Percentiles rank a stretch among this genome's conserved stretches.
phyloP scores from a whole-genome alignment of 495 filamentous ascomycete genomes.

The Aspergillus egyptiacus region DNA sequence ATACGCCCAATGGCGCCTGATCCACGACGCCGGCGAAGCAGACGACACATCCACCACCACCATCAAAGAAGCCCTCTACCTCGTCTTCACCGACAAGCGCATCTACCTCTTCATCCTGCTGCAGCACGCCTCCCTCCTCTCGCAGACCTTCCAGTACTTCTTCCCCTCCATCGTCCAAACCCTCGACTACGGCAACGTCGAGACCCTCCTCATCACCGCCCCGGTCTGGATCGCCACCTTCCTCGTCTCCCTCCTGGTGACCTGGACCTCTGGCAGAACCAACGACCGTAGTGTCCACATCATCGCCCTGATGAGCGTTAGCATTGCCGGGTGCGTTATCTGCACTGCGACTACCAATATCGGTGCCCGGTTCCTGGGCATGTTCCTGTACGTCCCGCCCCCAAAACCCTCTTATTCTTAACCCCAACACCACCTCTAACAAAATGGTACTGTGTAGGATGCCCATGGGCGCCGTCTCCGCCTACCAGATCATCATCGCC shows the following conservation, averaged over 20 bases:
- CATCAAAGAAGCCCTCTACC: slow-evolving; percentile 23
- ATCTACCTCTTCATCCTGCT: slow-evolving; percentile 35
- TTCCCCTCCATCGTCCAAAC: slow-evolving; percentile 77
- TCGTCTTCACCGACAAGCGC: slow-evolving; percentile 30
- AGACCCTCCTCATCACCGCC: slow-evolving; percentile 67
- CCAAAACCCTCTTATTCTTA: neutral
- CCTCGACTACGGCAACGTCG: slow-evolving; percentile 56
- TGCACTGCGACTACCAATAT: slow-evolving; percentile 57
- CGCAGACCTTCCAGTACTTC: slow-evolving; percentile 69
- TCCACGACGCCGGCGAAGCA: slow-evolving; percentile 72
- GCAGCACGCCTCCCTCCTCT: slow-evolving; percentile 31
- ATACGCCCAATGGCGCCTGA: slow-evolving; percentile 64
- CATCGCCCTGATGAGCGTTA: slow-evolving; percentile 56
- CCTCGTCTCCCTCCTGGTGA: slow-evolving; percentile 61
- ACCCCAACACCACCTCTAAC: slow-evolving; percentile 26
- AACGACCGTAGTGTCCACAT: slow-evolving; percentile 75
- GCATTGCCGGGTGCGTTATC: slow-evolving; percentile 65
- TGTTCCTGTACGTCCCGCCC: slow-evolving; percentile 52
- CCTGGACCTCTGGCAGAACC: slow-evolving; percentile 67
- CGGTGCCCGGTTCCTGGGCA: slow-evolving; percentile 65
- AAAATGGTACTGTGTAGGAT: slow-evolving; percentile 23
- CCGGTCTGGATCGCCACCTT: slow-evolving; percentile 72
- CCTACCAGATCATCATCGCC: slow-evolving; percentile 47
- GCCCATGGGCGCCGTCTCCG: slow-evolving; percentile 62
- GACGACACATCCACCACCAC: slow-evolving; percentile 38